These are phyloP conservation scores for Pythium dissimile DNA, from an alignment of 352 stramenopile genomes.

Conservation along the genomic window DNA sequence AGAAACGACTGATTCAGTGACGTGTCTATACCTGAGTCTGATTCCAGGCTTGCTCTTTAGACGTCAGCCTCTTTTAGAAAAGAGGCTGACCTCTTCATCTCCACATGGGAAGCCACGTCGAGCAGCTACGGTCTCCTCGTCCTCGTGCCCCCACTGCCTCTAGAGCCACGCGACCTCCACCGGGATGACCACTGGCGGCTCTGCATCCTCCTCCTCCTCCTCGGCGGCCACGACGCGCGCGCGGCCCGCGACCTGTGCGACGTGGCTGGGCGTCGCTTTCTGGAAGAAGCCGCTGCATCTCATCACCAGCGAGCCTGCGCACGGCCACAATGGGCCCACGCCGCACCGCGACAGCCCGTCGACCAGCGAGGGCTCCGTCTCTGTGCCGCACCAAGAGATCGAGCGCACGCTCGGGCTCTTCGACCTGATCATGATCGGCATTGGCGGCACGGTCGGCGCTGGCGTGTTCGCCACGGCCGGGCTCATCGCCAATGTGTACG, in stretches of 20 bases:
- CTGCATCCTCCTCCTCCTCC: not conserved
- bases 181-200: not conserved
- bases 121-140: no score
- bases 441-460: slow-evolving; percentile 92
- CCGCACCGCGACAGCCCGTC: slow-evolving; percentile 18
- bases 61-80: no score
- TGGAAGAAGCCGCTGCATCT: slow-evolving; percentile 72
- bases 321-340: slow-evolving; percentile 4
- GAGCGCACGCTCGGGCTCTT: slow-evolving; percentile 80
- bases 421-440: slow-evolving; percentile 92
- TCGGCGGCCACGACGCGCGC: not conserved
- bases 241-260: slow-evolving; percentile 8
- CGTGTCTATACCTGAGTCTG: not conserved
- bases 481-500: slow-evolving; percentile 60
- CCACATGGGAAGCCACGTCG: not conserved
- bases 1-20: not conserved
- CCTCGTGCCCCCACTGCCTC: not conserved
- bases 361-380: not conserved
- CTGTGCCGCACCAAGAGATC: slow-evolving; percentile 29
- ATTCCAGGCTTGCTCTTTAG: no score
- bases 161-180: no score
- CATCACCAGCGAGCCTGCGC: slow-evolving; percentile 13
- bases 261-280: slow-evolving; percentile 54
- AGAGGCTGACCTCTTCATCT: no score
- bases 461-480: slow-evolving; percentile 90